A percentile compares a stretch with the other conserved stretches of the same genome.
Conservation (phyloP, 768 basidiomycete species). For the Sporobolomyces roseus region DNA sequence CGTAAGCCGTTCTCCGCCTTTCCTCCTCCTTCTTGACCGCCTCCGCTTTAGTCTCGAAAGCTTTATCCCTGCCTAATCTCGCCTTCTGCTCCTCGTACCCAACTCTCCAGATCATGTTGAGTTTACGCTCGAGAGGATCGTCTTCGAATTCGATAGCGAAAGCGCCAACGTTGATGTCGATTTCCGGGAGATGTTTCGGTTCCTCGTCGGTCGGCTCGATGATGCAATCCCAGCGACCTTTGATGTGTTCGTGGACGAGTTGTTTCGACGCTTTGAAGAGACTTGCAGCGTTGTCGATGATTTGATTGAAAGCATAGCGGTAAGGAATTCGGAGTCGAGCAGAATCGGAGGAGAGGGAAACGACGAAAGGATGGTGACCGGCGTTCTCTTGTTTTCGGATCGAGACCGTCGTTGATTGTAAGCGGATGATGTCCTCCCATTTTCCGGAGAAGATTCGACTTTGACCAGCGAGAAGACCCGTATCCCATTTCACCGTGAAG, state of each 20-base stretch:
- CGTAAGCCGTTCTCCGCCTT: slow-evolving; percentile 39
- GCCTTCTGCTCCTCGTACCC: slow-evolving; percentile 68
- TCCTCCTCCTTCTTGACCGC: slow-evolving; percentile 54
- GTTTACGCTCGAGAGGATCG: slow-evolving; percentile 71
- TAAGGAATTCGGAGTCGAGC: slow-evolving; percentile 73
- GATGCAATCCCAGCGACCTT: slow-evolving; percentile 57
- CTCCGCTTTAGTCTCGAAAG: slow-evolving; percentile 73
- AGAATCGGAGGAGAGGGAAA: slow-evolving; percentile 62
- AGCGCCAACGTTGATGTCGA: slow-evolving; percentile 60
- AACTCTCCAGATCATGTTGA: slow-evolving; percentile 69
- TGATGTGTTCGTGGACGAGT: slow-evolving; percentile 58
- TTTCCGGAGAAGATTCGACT: slow-evolving; percentile 53
- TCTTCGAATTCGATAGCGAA: slow-evolving; percentile 75
- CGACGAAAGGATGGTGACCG: slow-evolving; percentile 36
- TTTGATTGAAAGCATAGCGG: slow-evolving; percentile 68
- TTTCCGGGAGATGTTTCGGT: slow-evolving; percentile 65
- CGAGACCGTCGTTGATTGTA: slow-evolving; percentile 53
- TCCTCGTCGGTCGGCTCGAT: slow-evolving; percentile 66
- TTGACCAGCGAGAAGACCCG: slow-evolving; percentile 57
- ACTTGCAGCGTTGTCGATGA: slow-evolving; percentile 67
- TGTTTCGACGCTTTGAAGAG: slow-evolving; percentile 71
- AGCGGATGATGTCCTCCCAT: slow-evolving; percentile 71
- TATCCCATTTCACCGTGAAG: slow-evolving; percentile 52
- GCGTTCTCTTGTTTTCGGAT: slow-evolving; percentile 44
- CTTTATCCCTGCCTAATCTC: slow-evolving; percentile 70